Percentiles rank a stretch among this genome's conserved stretches.
phyloP scores from a whole-genome alignment of 345 rosid species.

The Eucalyptus sp. region DNA sequence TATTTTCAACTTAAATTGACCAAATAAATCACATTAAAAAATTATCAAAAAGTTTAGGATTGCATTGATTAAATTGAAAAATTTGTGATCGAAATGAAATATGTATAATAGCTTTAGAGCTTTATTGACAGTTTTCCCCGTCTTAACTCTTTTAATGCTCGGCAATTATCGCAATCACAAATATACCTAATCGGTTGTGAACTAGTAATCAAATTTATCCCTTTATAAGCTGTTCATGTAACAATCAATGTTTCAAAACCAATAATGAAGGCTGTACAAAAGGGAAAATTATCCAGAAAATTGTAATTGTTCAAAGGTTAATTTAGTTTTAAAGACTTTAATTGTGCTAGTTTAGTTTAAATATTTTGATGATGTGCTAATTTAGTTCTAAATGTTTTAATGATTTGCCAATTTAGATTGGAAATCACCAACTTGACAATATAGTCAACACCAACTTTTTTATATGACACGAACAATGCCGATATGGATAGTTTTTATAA shows the following conservation, averaged over 20 bases:
- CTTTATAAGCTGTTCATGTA: background rate
- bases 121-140: fast-evolving
- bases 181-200: background rate
- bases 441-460: background rate
- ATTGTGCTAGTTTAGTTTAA: background rate
- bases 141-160: background rate
- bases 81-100: too few relatives aligned
- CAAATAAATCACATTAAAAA: too few relatives aligned
- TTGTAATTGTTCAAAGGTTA: fast-evolving
- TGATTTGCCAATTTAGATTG: background rate
- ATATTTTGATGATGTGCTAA: background rate
- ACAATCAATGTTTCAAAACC: background rate
- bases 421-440: background rate
- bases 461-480: fast-evolving
- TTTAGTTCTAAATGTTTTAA: background rate
- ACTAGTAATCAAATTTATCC: background rate
- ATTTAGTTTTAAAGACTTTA: background rate
- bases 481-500: background rate
- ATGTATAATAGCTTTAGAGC: fast-evolving
- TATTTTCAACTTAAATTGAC: too few relatives aligned
- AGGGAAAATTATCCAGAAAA: background rate
- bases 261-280: background rate
- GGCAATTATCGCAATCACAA: fast-evolving
- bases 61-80: too few relatives aligned
- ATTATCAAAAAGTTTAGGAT: too few relatives aligned